A percentile compares a stretch with the other conserved stretches of the same genome.
These are phyloP conservation scores for Panicum hallii DNA, from an alignment of 202 grass and related monocot species.

Conservation along the genomic window DNA sequence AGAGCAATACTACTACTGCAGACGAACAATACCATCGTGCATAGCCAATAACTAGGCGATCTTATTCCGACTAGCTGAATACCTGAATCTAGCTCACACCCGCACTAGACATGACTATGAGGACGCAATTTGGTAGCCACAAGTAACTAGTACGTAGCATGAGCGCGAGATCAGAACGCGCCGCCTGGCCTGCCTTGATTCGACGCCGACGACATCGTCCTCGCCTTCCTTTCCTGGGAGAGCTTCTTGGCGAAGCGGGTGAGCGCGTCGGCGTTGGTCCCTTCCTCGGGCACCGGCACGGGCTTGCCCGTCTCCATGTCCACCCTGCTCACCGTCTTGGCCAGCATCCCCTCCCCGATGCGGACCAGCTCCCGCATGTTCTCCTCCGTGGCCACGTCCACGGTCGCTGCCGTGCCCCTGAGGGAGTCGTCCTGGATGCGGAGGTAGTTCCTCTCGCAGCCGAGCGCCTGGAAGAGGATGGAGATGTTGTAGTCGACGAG, in stretches of 20 bases:
- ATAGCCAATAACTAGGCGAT: too few species aligned
- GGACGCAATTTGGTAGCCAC: too few species aligned
- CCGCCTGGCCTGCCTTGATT: too few species aligned
- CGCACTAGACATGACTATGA: too few species aligned
- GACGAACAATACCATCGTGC: too few species aligned
- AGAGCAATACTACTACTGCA: too few species aligned
- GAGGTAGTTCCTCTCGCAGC: constrained; percentile 43
- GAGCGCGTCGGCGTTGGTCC: constrained; percentile 50
- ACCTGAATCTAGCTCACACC: too few species aligned
- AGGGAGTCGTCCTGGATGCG: constrained; percentile 33
- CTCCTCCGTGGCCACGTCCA: constrained; percentile 29
- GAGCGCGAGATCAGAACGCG: too few species aligned
- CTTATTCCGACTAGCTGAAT: too few species aligned
- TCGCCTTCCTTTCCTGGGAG: constrained; percentile 24
- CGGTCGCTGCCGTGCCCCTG: background rate
- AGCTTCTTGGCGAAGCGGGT: constrained; percentile 30
- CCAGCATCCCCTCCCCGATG: constrained; percentile 40
- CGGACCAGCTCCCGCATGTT: constrained; percentile 35
- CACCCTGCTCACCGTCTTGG: constrained; percentile 28
- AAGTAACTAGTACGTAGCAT: too few species aligned
- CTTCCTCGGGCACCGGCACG: background rate
- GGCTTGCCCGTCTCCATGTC: constrained; percentile 39
- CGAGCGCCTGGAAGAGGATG: constrained; percentile 47
- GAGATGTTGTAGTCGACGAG: constrained; percentile 49
- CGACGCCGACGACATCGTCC: background rate